Evolutionary conservation across 2,329 filamentous ascomycete species (phyloP), one percentile per base, ranked within the genome.

Genomic region (Clathrospora elynae): DNA sequence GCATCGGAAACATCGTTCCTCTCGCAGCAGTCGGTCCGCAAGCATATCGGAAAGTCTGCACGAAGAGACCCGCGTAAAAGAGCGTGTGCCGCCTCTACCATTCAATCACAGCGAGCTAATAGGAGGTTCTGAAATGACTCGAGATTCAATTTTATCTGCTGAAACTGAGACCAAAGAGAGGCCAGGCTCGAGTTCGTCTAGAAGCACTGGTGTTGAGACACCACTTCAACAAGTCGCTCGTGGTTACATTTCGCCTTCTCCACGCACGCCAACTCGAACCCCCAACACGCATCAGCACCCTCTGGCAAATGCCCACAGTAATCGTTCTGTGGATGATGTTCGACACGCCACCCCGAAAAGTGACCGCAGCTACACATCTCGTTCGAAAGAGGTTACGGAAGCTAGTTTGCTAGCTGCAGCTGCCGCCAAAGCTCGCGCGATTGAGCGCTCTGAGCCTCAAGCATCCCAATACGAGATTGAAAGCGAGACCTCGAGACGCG

Each of bases 131-230:
- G 91, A 96, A 36, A 71, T 96, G 41, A 97, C 92, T 0, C 81
- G 92, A 57, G 87, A 87, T 11, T 96, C 92, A 0, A 88, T 97
- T 39, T 73, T 93, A 12, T 93, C 91, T 4, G 87, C 88, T 19
- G 84, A 87, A 18, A 88, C 88, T 0, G 88, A 89, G 52, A 67
- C 64, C 2, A 64, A 61, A 14, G 57, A 61, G 8, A 77, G 84
- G 36, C 86, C 88, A 11, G 78, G 46, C 13, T 60, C 58, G 17
- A 83, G 85, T 14, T 85, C 78, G 4, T 60, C 84, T 80, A 58
- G 81, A 80, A 71, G 71, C 35, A 59, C 76, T 71, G 59, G 59
- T 9, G 38, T 58, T 10, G 64, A 79, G 1, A 83, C 84, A 9
- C 73, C 74, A 1, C 70, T 86, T 32, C 80, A 79, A 25, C 82